These are phyloP conservation scores for Calocybe indica DNA, from an alignment of 768 basidiomycete species.

Conservation along the genomic window DNA sequence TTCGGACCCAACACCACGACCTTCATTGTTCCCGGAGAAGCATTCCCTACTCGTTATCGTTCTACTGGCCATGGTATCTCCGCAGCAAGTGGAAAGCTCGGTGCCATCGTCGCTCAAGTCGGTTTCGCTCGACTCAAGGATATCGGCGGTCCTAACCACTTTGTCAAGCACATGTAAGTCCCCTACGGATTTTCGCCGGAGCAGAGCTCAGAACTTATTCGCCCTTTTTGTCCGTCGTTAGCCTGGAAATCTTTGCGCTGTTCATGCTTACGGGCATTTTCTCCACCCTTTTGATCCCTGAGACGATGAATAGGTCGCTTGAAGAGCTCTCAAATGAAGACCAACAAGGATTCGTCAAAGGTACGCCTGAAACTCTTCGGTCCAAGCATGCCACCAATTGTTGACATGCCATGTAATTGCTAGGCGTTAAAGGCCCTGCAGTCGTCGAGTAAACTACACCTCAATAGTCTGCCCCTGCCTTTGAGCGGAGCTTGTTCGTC, in stretches of 20 bases:
- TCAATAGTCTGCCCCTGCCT: too few relatives aligned
- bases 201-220: background rate
- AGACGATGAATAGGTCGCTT: conserved; percentile 62
- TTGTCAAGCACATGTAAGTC: conserved; percentile 65
- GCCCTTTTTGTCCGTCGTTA: conserved; percentile 15
- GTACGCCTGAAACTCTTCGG: conserved; percentile 8
- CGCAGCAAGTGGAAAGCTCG: conserved; percentile 78
- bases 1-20: conserved; percentile 81
- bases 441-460: background rate
- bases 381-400: background rate
- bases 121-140: conserved; percentile 66
- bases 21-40: conserved; percentile 77
- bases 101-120: conserved; percentile 77
- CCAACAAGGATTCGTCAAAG: conserved; percentile 53
- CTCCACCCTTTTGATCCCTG: conserved; percentile 75
- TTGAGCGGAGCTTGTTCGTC: too few relatives aligned
- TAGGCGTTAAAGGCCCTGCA: background rate
- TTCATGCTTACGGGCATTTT: conserved; percentile 85
- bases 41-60: conserved; percentile 85
- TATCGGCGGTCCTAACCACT: conserved; percentile 57
- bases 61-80: conserved; percentile 83
- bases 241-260: conserved; percentile 74
- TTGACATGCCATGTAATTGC: too few relatives aligned
- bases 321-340: conserved; percentile 74
- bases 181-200: background rate